Evolutionary conservation across 176 grass and related monocot genomes (phyloP).

Genomic region (Avena sativa): DNA sequence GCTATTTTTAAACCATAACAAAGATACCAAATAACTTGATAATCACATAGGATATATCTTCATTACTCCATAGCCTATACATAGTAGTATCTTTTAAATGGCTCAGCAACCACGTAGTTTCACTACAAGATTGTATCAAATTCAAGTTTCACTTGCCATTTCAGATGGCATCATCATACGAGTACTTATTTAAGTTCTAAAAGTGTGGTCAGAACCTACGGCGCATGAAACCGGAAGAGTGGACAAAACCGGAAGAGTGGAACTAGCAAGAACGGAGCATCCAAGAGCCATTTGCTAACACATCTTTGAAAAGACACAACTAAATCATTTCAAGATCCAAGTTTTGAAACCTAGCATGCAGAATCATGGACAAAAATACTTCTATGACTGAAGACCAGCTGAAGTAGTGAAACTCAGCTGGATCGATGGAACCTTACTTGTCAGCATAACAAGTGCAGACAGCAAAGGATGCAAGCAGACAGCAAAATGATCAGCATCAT

Average conservation of each 20-base stretch:
- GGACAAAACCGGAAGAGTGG: background rate
- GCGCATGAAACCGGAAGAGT: background rate
- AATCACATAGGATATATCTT: background rate
- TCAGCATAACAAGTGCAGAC: slow-evolving; percentile 48
- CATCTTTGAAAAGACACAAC: background rate
- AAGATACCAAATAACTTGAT: background rate
- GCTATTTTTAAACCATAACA: background rate
- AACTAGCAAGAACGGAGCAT: background rate
- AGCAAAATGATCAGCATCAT: slow-evolving; percentile 47
- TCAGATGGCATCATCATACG: too few species aligned
- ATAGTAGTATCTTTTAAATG: too few species aligned
- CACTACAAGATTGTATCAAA: background rate
- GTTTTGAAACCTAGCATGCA: slow-evolving; percentile 17
- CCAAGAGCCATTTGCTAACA: background rate
- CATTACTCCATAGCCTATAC: background rate
- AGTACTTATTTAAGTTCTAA: background rate
- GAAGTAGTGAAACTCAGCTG: slow-evolving; percentile 31
- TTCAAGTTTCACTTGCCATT: background rate
- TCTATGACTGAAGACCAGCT: slow-evolving; percentile 14
- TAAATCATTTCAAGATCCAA: background rate
- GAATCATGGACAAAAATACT: background rate
- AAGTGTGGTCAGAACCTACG: background rate
- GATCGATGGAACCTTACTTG: slow-evolving; percentile 60
- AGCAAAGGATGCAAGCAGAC: slow-evolving; percentile 45
- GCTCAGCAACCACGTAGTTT: background rate